Percentiles rank a stretch among this genome's conserved stretches.
phyloP scores from a whole-genome alignment of 257 asterid genomes.

The Lycium barbarum region DNA sequence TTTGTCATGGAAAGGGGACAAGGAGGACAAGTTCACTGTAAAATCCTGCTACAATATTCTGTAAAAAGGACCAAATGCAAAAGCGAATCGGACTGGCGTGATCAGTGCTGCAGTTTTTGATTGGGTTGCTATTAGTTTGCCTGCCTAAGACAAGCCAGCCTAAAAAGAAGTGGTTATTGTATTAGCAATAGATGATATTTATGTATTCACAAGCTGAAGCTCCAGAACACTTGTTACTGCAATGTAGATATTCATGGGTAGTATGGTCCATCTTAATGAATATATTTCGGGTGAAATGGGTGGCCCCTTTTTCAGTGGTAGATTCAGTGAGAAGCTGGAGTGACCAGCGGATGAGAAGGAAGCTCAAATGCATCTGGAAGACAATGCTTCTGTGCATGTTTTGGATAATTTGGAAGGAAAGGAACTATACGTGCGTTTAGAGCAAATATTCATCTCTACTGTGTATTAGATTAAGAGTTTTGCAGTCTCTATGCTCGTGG shows the following conservation, averaged over 20 bases:
- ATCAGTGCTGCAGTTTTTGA: neutral
- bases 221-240: neutral
- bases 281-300: neutral
- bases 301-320: neutral
- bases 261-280: neutral
- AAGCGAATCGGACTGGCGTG: neutral
- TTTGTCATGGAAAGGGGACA: neutral
- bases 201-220: neutral
- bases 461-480: neutral
- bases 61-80: neutral
- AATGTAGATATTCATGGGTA: neutral
- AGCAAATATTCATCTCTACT: neutral
- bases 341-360: neutral
- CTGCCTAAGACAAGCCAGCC: neutral
- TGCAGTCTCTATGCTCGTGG: neutral
- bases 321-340: neutral
- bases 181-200: neutral
- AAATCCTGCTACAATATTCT: neutral
- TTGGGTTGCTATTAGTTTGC: neutral
- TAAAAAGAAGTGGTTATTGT: neutral
- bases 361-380: neutral
- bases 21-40: neutral
- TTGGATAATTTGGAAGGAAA: neutral
- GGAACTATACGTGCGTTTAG: neutral
- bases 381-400: neutral